These are phyloP conservation scores for Emergomyces orientalis DNA, from an alignment of 2,329 filamentous ascomycete genomes.

Conservation along the genomic window DNA sequence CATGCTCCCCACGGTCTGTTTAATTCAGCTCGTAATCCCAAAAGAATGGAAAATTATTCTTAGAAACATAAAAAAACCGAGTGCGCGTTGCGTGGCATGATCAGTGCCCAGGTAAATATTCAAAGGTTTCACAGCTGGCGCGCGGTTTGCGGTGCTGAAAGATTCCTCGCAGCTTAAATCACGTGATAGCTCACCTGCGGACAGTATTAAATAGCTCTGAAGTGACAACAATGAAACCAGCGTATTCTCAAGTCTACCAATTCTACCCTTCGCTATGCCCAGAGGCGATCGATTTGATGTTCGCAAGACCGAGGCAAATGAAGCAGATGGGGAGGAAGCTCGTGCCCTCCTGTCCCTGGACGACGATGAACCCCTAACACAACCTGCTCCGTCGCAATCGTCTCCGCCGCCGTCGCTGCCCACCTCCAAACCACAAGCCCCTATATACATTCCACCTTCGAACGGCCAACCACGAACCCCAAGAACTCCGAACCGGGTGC, in stretches of 20 bases:
- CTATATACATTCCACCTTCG: constrained; percentile 32
- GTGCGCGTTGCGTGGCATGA: neutral
- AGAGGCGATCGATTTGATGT: constrained; percentile 30
- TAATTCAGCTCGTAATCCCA: neutral
- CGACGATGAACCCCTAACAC: constrained; percentile 23
- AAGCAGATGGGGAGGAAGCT: constrained; percentile 25
- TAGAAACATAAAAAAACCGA: no score
- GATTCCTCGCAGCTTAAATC: neutral
- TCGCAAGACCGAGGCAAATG: constrained; percentile 26
- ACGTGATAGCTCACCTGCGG: neutral
- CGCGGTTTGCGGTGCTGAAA: no score
- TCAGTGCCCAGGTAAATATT: neutral
- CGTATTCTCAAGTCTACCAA: constrained; percentile 14
- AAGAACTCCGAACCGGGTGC: constrained; percentile 63
- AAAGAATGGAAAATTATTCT: neutral
- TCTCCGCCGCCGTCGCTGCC: constrained; percentile 16
- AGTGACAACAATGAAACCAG: neutral
- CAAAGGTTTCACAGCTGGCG: no score
- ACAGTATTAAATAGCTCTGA: neutral
- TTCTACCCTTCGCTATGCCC: constrained; percentile 32
- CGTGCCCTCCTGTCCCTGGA: constrained; percentile 27
- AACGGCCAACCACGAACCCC: constrained; percentile 48
- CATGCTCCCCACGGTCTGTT: neutral
- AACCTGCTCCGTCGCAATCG: constrained; percentile 20
- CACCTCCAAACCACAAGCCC: constrained; percentile 30